phyloP scores from a whole-genome alignment of 169 alveolate genomes.

The Plasmodium vivax region DNA sequence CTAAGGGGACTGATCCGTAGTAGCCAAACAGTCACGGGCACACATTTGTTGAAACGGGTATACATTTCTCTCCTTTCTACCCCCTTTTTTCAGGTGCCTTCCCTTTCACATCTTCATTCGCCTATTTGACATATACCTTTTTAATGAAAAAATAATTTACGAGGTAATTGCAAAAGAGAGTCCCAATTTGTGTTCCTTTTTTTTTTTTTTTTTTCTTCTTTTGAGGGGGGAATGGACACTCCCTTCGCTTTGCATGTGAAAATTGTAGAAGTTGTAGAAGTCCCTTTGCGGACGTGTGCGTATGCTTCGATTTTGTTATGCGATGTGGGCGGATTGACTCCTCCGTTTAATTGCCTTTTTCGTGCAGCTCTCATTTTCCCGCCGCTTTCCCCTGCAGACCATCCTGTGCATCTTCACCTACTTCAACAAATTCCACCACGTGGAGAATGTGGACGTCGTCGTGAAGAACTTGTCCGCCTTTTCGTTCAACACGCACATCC shows the following conservation, averaged over 20 bases:
- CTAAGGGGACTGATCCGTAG: background rate
- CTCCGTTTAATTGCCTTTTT: background rate
- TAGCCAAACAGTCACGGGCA: background rate
- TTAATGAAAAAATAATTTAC: conserved; percentile 55
- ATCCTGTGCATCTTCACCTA: conserved; percentile 58
- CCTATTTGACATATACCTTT: conserved; percentile 61
- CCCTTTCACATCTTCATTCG: conserved; percentile 67
- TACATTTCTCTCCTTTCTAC: background rate
- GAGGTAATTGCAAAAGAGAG: conserved; percentile 24
- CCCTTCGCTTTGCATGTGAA: background rate
- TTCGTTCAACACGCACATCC: conserved; percentile 39
- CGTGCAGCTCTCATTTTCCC: background rate
- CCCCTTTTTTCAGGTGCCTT: conserved; percentile 25
- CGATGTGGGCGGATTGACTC: background rate
- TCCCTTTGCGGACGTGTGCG: background rate
- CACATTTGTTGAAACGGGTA: background rate
- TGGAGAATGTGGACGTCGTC: conserved; percentile 54
- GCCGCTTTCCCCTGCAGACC: background rate
- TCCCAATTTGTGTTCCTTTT: background rate
- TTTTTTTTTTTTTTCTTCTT: background rate
- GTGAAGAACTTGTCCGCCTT: conserved; percentile 51
- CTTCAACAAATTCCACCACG: conserved; percentile 32
- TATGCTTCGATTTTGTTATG: background rate
- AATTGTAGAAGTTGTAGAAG: background rate
- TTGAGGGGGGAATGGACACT: background rate